Evolutionary conservation across 108 stramenopile genomes (phyloP).

Genomic region (Skeletonema marinoi): DNA sequence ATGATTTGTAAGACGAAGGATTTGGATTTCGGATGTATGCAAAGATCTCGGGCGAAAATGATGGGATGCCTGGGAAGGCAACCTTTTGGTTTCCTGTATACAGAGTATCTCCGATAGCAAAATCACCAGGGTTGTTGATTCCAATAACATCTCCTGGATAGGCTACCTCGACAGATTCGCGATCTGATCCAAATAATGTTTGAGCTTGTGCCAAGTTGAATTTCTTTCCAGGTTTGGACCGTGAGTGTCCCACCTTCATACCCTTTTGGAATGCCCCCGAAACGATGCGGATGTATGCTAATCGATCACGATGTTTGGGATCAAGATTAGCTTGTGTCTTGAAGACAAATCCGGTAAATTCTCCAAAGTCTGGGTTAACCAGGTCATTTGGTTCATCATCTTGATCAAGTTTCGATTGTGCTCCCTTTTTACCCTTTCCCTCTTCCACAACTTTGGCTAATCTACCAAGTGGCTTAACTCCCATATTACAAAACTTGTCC

Average conservation of each 20-base stretch:
- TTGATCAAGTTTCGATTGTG: conserved; percentile 2
- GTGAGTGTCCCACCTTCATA: conserved; percentile 91
- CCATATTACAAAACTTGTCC: conserved; percentile 85
- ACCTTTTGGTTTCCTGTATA: conserved; percentile 75
- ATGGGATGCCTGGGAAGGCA: conserved; percentile 93
- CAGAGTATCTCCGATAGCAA: conserved; percentile 89
- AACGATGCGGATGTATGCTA: conserved; percentile 92
- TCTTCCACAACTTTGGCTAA: conserved; percentile 48
- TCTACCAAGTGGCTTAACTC: conserved; percentile 68
- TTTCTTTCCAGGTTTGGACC: conserved; percentile 79
- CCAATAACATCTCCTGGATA: conserved; percentile 97
- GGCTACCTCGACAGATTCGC: conserved; percentile 86
- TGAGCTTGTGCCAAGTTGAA: conserved; percentile 96
- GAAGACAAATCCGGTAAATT: conserved; percentile 96
- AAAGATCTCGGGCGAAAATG: conserved; percentile 94
- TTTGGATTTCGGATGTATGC: conserved; percentile 91
- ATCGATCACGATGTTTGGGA: conserved; percentile 94
- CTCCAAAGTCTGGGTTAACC: conserved; percentile 75
- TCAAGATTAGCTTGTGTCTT: conserved; percentile 98
- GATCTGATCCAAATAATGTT: conserved; percentile 90
- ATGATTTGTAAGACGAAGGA: conserved; percentile 91
- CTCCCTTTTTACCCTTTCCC: conserved; percentile 27
- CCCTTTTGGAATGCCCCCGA: conserved; percentile 93
- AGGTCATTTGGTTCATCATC: conserved; percentile 50
- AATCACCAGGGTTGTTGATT: conserved; percentile 94